Conservation (phyloP, 2,329 filamentous ascomycete species). For the Cercospora beticola region DNA sequence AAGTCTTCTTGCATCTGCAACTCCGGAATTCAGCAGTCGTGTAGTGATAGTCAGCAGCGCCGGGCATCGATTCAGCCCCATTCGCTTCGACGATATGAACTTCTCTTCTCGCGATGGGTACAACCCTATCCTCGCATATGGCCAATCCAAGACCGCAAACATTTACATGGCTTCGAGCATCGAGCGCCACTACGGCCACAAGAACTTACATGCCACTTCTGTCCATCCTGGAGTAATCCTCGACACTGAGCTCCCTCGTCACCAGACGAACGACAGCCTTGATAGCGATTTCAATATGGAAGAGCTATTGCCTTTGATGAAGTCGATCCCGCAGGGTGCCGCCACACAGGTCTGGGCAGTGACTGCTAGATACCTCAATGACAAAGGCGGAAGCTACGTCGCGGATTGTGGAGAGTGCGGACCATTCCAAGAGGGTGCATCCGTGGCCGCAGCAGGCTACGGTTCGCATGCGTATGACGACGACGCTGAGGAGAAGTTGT, state of each 20-base stretch:
- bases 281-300: conserved; percentile 4
- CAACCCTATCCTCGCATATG: conserved; percentile 42
- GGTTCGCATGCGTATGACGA: conserved; percentile 41
- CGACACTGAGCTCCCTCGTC: background rate
- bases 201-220: conserved; percentile 48
- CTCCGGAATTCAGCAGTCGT: conserved; percentile 37
- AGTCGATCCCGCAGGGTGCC: conserved; percentile 47
- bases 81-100: conserved; percentile 39
- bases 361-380: conserved; percentile 41
- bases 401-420: conserved; percentile 39
- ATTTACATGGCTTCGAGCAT: conserved; percentile 54
- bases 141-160: conserved; percentile 53
- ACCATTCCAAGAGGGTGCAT: conserved; percentile 31
- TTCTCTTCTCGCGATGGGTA: conserved; percentile 25
- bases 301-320: conserved; percentile 10
- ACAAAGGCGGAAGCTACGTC: conserved; percentile 51
- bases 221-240: conserved; percentile 42
- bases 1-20: conserved; percentile 37
- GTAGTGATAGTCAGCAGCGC: conserved; percentile 49
- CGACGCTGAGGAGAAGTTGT: conserved; percentile 45
- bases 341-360: conserved; percentile 52
- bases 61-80: conserved; percentile 41
- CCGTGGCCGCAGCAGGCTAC: conserved; percentile 35
- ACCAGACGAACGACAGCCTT: conserved; percentile 7
- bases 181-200: conserved; percentile 49